Evolutionary conservation across 768 basidiomycete genomes (phyloP).

Genomic region (Hericium rajendrae): DNA sequence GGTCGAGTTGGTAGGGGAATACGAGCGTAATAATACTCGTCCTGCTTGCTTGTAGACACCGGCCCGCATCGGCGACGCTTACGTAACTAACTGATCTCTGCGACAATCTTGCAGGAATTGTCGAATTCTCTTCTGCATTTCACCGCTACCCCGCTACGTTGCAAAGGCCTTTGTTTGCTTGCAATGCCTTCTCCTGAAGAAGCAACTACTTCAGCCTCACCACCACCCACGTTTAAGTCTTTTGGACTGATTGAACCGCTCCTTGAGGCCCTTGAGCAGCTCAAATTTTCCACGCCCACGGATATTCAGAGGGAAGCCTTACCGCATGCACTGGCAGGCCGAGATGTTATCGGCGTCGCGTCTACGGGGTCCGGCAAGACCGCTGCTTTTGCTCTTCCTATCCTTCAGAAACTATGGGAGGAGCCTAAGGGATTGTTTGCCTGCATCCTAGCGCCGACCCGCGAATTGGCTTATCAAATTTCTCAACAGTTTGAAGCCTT

Average conservation of each 20-base stretch:
- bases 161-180: too few relatives aligned
- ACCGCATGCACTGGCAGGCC: constrained; percentile 81
- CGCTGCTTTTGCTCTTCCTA: constrained; percentile 92
- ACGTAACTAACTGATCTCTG: too few relatives aligned
- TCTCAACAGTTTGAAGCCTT: constrained; percentile 92
- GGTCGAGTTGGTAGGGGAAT: background rate
- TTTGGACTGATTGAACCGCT: constrained; percentile 88
- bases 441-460: constrained; percentile 91
- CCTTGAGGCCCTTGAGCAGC: constrained; percentile 70
- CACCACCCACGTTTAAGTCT: constrained; percentile 56
- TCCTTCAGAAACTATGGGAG: constrained; percentile 93
- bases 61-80: too few relatives aligned
- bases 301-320: constrained; percentile 82
- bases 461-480: constrained; percentile 96
- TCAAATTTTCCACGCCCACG: constrained; percentile 81
- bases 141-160: too few relatives aligned
- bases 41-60: too few relatives aligned
- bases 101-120: too few relatives aligned
- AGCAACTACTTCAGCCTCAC: constrained; percentile 34
- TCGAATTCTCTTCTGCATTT: too few relatives aligned
- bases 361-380: constrained; percentile 98
- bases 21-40: too few relatives aligned
- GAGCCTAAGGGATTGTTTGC: constrained; percentile 91
- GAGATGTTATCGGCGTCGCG: constrained; percentile 97
- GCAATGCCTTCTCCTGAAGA: constrained; percentile 59